A percentile compares a stretch with the other conserved stretches of the same genome.
These are phyloP conservation scores for Xylaria polymorpha DNA, from an alignment of 2,329 filamentous ascomycete species.

Conservation along the genomic window DNA sequence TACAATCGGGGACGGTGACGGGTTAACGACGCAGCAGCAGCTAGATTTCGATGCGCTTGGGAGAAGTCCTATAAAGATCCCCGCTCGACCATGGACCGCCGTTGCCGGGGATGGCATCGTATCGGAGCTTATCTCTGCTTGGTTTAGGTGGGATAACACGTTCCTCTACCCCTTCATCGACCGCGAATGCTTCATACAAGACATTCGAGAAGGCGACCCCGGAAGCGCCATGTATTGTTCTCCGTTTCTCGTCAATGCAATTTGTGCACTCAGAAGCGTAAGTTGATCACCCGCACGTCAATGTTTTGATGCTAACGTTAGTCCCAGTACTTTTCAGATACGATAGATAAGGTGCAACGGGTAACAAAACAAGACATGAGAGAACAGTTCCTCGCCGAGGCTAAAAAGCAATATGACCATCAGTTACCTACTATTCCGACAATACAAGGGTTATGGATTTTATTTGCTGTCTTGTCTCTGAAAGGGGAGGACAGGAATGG, in stretches of 20 bases:
- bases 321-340: slow-evolving; percentile 30
- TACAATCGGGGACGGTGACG: neutral
- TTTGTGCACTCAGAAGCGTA: slow-evolving; percentile 34
- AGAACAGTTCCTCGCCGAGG: slow-evolving; percentile 26
- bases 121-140: slow-evolving; percentile 33
- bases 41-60: slow-evolving; percentile 21
- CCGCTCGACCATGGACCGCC: slow-evolving; percentile 30
- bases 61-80: slow-evolving; percentile 21
- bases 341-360: slow-evolving; percentile 1
- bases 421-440: slow-evolving; percentile 23
- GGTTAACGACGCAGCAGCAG: slow-evolving; percentile 3
- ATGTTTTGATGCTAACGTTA: neutral
- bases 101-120: slow-evolving; percentile 36
- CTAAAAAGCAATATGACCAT: slow-evolving; percentile 16
- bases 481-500: slow-evolving; percentile 29
- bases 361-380: slow-evolving; percentile 18
- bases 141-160: slow-evolving; percentile 35
- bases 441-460: slow-evolving; percentile 34
- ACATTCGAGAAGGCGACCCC: slow-evolving; percentile 22
- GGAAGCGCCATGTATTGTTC: slow-evolving; percentile 29
- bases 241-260: slow-evolving; percentile 34
- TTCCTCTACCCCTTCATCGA: slow-evolving; percentile 35
- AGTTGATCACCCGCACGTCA: neutral
- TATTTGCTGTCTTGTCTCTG: slow-evolving; percentile 30
- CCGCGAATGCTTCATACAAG: slow-evolving; percentile 28